Base-by-base conservation (phyloP, 441 rosid genomes). In the Gossypium gossypioides region DNA sequence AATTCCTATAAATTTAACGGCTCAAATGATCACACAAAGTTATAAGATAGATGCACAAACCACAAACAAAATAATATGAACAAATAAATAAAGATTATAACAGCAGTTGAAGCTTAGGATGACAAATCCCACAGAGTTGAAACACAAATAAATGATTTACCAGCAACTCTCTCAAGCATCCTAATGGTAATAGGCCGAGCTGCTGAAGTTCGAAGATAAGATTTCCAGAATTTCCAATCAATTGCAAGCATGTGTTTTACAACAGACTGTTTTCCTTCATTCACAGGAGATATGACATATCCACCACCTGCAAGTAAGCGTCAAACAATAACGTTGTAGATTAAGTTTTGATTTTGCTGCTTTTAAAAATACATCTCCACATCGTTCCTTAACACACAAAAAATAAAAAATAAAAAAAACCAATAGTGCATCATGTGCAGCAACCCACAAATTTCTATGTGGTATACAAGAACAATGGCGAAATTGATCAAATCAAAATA, bases 211-310 rank as follows among this genome's bases (percentile, higher is more conserved):
- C 80, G 84, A 12, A 92, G 54, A 81, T 92, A 90, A 34, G 93
- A 89, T 83, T 84, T 87, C 96, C 97, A 92, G 67, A 78, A 89
- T 82, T 91, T 94, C 99, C 99, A 94, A 76, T 94, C 97, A 81
- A 91, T 80, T 70, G 99, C 97, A 79, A 94, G 97, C 99, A 94
- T 94, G 82, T 92, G 97, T 85, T 91, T 94, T 66, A 94, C 97
- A 27, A 86, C 83, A 66, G 97, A 92, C 46, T 85, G 87, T 79
- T 80, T 86, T 69, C 91, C 97, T 59, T 89, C 86, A 70, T 88
- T 85, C 44, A 83, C 77, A 12, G 94, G 97, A 80, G 93, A 85
- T 68, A 92, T 82, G 68, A 95, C 97, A 84, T 86, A 95, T 82
- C 97, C 99, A 56, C 97, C 99, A 79, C 97, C 97, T 94, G 85